Conservation (phyloP, 208 protist species). For the Histomonas meleagridis region DNA sequence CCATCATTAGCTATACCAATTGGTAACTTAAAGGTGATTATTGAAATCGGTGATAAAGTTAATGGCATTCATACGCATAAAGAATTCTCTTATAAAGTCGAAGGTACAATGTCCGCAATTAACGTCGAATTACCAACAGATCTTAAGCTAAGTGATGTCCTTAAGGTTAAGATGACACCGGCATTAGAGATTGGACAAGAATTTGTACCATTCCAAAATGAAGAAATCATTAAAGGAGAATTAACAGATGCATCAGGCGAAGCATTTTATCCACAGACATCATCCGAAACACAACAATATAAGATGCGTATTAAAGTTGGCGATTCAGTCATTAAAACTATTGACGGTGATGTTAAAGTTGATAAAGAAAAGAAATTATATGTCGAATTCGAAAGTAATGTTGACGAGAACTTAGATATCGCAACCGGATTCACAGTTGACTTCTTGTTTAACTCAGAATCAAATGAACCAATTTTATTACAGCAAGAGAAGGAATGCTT, state of each 20-base stretch:
- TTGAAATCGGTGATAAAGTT: background rate
- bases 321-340: background rate
- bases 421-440: constrained; percentile 9
- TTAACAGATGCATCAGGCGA: background rate
- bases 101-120: background rate
- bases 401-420: constrained; percentile 14
- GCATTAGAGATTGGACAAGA: background rate
- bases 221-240: background rate
- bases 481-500: background rate
- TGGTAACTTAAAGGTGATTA: background rate
- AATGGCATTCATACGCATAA: constrained; percentile 15
- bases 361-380: background rate
- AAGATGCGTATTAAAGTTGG: background rate
- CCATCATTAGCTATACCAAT: background rate
- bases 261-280: background rate
- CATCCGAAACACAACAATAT: background rate
- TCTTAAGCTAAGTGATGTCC: background rate
- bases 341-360: background rate
- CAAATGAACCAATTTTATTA: background rate
- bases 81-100: background rate
- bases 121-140: background rate
- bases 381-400: constrained; percentile 24
- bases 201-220: background rate
- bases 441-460: background rate
- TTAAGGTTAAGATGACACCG: background rate